Evolutionary conservation across 2,329 filamentous ascomycete genomes (phyloP).

Genomic region (Didymella exigua): DNA sequence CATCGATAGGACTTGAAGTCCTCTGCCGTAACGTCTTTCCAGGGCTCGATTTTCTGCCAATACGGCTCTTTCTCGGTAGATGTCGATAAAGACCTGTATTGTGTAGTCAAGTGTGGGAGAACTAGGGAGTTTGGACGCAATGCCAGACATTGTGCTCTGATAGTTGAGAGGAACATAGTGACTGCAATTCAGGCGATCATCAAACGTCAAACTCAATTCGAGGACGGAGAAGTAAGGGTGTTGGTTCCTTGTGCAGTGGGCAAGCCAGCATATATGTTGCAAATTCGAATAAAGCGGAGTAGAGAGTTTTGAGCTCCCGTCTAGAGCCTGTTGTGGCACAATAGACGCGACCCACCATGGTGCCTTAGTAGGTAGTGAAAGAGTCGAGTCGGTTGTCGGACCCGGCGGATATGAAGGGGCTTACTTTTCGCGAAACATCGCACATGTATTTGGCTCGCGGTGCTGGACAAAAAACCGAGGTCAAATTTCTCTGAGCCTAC

Average conservation of each 20-base stretch:
- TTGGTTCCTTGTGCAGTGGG: neutral
- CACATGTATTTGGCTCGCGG: neutral
- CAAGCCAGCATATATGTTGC: neutral
- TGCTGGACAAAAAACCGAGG: neutral
- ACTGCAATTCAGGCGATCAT: neutral
- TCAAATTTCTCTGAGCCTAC: neutral
- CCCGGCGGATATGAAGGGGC: neutral
- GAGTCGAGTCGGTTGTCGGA: neutral
- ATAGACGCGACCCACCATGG: slow-evolving; percentile 1
- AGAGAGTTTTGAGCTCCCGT: neutral
- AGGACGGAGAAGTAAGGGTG: neutral
- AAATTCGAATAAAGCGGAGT: neutral
- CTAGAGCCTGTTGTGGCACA: neutral
- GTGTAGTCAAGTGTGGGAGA: neutral
- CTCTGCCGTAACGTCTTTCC: slow-evolving; percentile 55
- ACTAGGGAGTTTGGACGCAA: neutral
- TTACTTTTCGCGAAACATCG: neutral
- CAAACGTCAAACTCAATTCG: neutral
- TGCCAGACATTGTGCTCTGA: neutral
- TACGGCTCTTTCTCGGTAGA: slow-evolving; percentile 43
- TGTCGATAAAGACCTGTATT: slow-evolving; percentile 20
- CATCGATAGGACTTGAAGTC: slow-evolving; percentile 62
- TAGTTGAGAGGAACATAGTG: slow-evolving; percentile 10
- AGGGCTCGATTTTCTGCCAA: slow-evolving; percentile 59
- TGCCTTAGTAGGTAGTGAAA: slow-evolving; percentile 4